Conservation (phyloP, 2,329 filamentous ascomycete species). For the Aureobasidium sp. region DNA sequence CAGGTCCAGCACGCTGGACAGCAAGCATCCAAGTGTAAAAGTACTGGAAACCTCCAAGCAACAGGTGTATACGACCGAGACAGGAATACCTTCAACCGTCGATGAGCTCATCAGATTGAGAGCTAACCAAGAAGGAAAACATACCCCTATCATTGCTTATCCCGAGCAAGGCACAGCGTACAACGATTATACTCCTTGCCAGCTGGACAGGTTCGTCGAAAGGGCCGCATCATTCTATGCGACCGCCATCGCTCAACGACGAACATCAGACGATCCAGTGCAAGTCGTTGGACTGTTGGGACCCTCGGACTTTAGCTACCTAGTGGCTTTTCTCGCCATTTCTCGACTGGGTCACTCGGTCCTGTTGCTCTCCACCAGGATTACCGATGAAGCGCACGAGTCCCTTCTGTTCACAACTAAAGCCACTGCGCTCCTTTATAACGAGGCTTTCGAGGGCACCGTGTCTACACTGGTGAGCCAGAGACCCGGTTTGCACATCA, state of each 20-base stretch:
- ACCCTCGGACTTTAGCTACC: conserved; percentile 44
- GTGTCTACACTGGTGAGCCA: conserved; percentile 15
- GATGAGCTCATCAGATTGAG: neutral
- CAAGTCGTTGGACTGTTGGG: conserved; percentile 41
- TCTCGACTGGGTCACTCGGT: conserved; percentile 46
- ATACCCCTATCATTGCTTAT: conserved; percentile 18
- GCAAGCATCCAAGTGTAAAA: neutral
- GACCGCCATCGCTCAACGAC: conserved; percentile 15
- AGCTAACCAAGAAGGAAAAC: neutral
- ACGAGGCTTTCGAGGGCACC: conserved; percentile 17
- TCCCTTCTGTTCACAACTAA: conserved; percentile 36
- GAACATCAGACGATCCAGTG: conserved; percentile 15
- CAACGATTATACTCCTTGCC: conserved; percentile 17
- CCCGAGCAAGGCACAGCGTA: conserved; percentile 18
- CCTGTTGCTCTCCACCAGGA: conserved; percentile 44
- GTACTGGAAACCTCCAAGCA: neutral
- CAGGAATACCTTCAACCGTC: neutral
- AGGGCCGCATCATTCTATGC: conserved; percentile 17
- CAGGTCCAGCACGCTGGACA: neutral
- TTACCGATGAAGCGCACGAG: conserved; percentile 42
- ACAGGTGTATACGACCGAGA: neutral
- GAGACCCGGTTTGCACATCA: conserved; percentile 20
- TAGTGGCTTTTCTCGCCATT: conserved; percentile 44
- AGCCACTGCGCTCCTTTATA: conserved; percentile 18
- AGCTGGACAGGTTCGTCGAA: conserved; percentile 17